Evolutionary conservation across 2,329 filamentous ascomycete genomes (phyloP).

Genomic region (Colletotrichum ledebouriae): DNA sequence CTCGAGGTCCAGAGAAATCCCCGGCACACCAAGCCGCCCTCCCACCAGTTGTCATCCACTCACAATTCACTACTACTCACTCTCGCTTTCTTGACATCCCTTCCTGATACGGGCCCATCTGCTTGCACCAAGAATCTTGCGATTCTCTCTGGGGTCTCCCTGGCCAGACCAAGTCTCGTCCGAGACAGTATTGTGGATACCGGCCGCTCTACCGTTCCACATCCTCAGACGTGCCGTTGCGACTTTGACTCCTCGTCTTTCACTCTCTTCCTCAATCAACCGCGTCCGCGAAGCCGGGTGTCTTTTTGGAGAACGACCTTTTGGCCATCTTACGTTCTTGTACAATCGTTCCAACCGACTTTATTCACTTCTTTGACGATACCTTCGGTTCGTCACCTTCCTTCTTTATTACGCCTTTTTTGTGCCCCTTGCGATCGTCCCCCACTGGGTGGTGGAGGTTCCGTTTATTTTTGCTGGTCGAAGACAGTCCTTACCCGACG

Average conservation of each 20-base stretch:
- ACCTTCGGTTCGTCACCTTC: conserved; percentile 32
- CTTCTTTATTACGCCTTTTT: conserved; percentile 29
- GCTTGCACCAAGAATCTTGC: conserved; percentile 27
- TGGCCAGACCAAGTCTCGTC: conserved; percentile 38
- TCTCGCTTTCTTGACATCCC: conserved; percentile 19
- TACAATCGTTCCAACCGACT: conserved; percentile 34
- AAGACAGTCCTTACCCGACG: conserved; percentile 42
- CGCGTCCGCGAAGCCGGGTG: conserved; percentile 18
- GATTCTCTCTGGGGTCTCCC: conserved; percentile 38
- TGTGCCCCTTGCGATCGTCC: conserved; percentile 28
- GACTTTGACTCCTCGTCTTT: conserved; percentile 7
- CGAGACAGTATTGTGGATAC: conserved; percentile 39
- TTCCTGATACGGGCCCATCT: conserved; percentile 34
- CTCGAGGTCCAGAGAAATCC: neutral
- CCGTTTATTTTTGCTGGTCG: conserved; percentile 40
- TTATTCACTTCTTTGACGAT: conserved; percentile 37
- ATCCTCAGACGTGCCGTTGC: conserved; percentile 26
- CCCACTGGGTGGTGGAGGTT: conserved; percentile 41
- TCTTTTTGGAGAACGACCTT: conserved; percentile 22
- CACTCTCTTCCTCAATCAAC: conserved; percentile 15
- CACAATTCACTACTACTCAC: neutral
- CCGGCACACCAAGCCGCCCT: conserved; percentile 1
- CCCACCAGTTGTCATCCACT: conserved; percentile 2
- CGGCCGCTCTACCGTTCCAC: conserved; percentile 35
- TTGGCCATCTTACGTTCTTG: conserved; percentile 35